Base-by-base conservation (phyloP, 2,329 filamentous ascomycete species). In the Colletotrichum destructivum region DNA sequence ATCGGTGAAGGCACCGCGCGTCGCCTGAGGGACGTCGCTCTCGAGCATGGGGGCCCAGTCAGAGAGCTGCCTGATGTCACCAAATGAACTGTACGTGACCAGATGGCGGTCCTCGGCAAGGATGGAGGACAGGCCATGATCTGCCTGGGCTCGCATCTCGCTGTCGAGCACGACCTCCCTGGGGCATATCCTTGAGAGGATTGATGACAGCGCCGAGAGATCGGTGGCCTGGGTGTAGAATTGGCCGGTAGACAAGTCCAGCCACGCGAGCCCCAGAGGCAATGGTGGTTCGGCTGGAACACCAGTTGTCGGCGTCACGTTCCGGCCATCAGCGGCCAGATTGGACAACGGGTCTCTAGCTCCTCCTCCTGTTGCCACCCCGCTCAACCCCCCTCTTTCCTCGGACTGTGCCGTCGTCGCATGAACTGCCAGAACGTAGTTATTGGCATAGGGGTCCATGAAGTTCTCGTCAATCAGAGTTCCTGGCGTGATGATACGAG, bases 401-500 rank as follows among this genome's bases (percentile, higher is more conserved):
- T 35, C 60, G 3, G 21, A 21, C 16, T 54, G 59, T 46, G 47
- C 35, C 42, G 47, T 15, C 18, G 51, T 51, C 38, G 93, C 80
- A 78, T 97, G 90, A 59, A 98, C 88, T 47, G 94, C 92, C 79
- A 98, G 89, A 44, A 98, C 87, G 80, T 96, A 99, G 80, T 98
- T 98, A 82, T 96, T 98, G 77, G 94, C 91, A 79, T 93, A 96
- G 1, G 95, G 94, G 79, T 98, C 94, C 86, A 99, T 95, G 81
- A 98, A 99, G 77, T 95, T 95, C 82, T 99, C 96, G 81, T 99
- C 96, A 75, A 99, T 98, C 65, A 99, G 86, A 1, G 96, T 99
- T 23, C 96, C 96, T 1, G 96, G 95, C 0, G 96, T 98, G 78
- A 99, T 91, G 75, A 99, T 92, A 69, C 96, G 91, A 21, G 94